Base-by-base conservation (phyloP, 1,284 basidiomycete species). In the Schizopora paradoxa region DNA sequence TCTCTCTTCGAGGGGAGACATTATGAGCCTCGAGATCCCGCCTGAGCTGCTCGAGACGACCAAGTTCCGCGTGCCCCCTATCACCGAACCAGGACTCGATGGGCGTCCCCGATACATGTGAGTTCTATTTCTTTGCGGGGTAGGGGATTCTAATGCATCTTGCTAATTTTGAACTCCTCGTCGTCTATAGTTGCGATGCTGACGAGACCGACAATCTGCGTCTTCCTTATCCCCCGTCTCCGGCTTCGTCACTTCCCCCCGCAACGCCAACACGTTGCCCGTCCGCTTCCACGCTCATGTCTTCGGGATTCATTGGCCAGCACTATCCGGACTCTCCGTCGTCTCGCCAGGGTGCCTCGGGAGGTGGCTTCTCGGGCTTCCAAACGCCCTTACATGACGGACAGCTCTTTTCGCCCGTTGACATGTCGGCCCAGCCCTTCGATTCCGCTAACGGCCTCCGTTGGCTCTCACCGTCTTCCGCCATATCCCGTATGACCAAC, bases 31-130 rank as follows among this genome's bases (percentile, higher is more conserved):
- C 10, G 68, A 70, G 39, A 82, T 88, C 65, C 76, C 81, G 1
- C 79, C 79, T 14, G 76, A 81, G 47, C 74, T 84, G 49, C 77
- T 86, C 56, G 76, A 80, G 43, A 68, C 80, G 33, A 81, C 80
- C 22, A 85, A 82, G 58, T 86, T 86, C 59, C 74, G 84, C 6
- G 78, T 82, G 35, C 83, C 83, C 7, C 82, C 82, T 3, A 79
- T 82, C 56, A 70, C 83, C 33, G 79, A 82, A 54, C 69, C 73
- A 38, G 80, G 74, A 13, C 72, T 74, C 3, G 81, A 85, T 51
- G 77, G 79, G 36, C 72, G 72, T 49, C 66, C 69, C 18, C 66
- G 74, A 52, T 66, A 79, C 25, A 73, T 78, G 81, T 84, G 62
- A 60, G 77, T 66, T n/a, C n/a, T n/a, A n/a, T n/a, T 8, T 31